Evolutionary conservation across 2,329 filamentous ascomycete species (phyloP), one percentile per base, ranked within the genome.

Genomic region (Pyrenophora graminea): DNA sequence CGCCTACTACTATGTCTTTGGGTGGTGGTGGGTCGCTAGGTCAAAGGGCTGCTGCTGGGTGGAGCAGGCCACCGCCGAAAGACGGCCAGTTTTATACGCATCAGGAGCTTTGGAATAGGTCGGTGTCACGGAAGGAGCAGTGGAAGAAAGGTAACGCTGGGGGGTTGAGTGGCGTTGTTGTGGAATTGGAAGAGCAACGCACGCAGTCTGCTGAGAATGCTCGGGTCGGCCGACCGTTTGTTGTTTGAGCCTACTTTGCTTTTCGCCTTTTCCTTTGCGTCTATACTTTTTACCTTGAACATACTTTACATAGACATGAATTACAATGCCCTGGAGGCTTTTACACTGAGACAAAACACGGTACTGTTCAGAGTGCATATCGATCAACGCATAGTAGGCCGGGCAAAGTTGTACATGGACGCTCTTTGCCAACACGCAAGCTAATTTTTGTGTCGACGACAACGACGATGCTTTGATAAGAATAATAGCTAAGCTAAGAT

Each of bases 61-160:
- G 31, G 19, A 34, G 27, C 31, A 56, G 54, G 10, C 53, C 55
- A 12, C 43, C 45, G n/a, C 53, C 52, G 2, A 33, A 42, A 8
- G 47, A 53, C 27, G 63, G 58, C 2, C 47, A 32, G 30, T 56
- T 56, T 8, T 68, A 67, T 19, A 63, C 63, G n/a, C 67, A 69
- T 15, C 50, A 63, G n/a, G 66, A 69, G 31, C 47, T 69, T 34
- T 69, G 67, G 66, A 62, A 63, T 10, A 55, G 58, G 12, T 30
- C 41, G 15, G 18, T 40, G 39, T 27, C 27, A 3, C 38, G 21
- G 39, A 12, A 13, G 12, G 15, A 8, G 8, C 15, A 15, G 34
- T 19, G 27, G 5, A 39, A 2, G 19, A 8, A 31, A 18, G 41
- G 31, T 4, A 49, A 52, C 27, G 18, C 39, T 17, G 45, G 18